Percentiles rank a stretch among this genome's conserved stretches.
phyloP scores from a whole-genome alignment of 257 asterid species.

The Solanum sitiens region DNA sequence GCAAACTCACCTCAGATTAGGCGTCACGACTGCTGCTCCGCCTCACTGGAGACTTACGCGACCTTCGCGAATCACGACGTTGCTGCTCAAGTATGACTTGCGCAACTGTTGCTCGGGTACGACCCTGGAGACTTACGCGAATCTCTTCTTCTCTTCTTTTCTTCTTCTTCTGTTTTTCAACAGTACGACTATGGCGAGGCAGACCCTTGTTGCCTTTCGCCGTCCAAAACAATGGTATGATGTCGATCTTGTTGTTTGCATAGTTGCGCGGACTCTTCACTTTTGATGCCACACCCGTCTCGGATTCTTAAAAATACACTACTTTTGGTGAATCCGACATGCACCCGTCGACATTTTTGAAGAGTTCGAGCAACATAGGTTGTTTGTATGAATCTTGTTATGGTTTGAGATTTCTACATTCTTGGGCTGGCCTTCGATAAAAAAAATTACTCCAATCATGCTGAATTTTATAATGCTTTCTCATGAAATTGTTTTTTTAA shows the following conservation, averaged over 20 bases:
- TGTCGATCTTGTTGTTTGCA: neutral
- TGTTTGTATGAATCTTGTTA: neutral
- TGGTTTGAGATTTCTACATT: neutral
- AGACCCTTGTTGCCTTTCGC: neutral
- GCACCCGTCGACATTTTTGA: no score
- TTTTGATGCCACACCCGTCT: no score
- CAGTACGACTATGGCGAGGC: no score
- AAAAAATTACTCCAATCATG: neutral
- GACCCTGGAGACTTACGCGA: neutral
- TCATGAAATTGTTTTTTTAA: neutral
- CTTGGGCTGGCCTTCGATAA: neutral
- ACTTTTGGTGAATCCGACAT: no score
- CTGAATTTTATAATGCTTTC: neutral
- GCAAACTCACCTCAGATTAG: neutral
- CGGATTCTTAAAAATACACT: no score
- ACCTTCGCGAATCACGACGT: neutral
- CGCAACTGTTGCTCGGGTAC: no score
- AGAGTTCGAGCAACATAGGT: no score
- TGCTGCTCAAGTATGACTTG: neutral
- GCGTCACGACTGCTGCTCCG: neutral
- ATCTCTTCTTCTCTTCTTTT: neutral
- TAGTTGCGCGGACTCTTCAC: no score
- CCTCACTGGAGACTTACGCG: neutral
- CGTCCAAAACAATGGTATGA: neutral
- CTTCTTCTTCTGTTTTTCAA: no score